Conservation (phyloP, 1,284 basidiomycete genomes). For the Ceratorhiza oryzae-sativae region DNA sequence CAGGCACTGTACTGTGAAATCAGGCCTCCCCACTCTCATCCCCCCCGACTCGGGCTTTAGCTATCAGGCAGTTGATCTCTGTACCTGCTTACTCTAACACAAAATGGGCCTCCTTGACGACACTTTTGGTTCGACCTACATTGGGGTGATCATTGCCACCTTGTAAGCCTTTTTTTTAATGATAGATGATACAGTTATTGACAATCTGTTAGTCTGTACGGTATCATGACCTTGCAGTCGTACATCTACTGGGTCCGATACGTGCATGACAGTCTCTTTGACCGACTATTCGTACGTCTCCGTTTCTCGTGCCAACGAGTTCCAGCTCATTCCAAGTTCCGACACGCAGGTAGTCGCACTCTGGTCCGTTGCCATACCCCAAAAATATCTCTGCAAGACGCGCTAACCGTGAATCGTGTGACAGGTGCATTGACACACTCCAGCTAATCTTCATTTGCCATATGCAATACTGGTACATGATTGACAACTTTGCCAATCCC, state of each 20-base stretch:
- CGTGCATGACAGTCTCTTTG: slow-evolving; percentile 23
- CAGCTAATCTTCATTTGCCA: slow-evolving; percentile 25
- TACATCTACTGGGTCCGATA: slow-evolving; percentile 30
- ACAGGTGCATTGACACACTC: slow-evolving; percentile 22
- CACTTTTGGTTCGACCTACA: slow-evolving; percentile 27
- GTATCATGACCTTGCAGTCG: slow-evolving; percentile 24
- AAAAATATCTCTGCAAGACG: not conserved
- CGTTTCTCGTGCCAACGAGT: not conserved
- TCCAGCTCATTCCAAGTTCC: not conserved
- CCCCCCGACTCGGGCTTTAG: not conserved
- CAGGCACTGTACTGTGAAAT: not conserved
- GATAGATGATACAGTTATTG: not conserved
- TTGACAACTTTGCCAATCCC: slow-evolving; percentile 47
- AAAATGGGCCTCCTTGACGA: slow-evolving; percentile 6
- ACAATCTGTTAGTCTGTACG: slow-evolving; percentile 10
- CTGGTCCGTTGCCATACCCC: not conserved
- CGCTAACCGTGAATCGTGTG: not conserved
- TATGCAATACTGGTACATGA: slow-evolving; percentile 44
- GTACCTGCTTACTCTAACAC: not conserved
- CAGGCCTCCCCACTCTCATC: not conserved
- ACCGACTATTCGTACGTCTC: slow-evolving; percentile 20
- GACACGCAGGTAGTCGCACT: slow-evolving; percentile 1
- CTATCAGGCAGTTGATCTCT: too few relatives aligned
- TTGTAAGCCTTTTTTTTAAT: slow-evolving; percentile 17
- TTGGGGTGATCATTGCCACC: slow-evolving; percentile 26